Percentiles rank a stretch among this genome's conserved stretches.
Conservation (phyloP, 495 filamentous ascomycete genomes). For the Daldinia concentrica region DNA sequence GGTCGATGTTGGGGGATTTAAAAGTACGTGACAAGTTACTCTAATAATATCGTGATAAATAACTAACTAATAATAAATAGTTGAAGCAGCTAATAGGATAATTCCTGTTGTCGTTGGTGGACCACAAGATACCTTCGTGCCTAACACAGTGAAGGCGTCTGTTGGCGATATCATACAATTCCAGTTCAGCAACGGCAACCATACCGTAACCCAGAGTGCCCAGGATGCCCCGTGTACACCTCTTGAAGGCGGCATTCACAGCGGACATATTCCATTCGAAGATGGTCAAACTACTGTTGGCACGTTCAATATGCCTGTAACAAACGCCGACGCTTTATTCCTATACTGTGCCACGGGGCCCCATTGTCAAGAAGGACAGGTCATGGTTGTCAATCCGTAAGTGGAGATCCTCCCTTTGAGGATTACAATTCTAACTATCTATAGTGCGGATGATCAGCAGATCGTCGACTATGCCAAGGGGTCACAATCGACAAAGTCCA, state of each 20-base stretch:
- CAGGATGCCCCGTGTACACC: slow-evolving; percentile 62
- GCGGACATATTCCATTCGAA: slow-evolving; percentile 45
- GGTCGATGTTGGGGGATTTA: slow-evolving; percentile 16
- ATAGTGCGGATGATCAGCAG: slow-evolving; percentile 35
- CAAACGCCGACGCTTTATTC: slow-evolving; percentile 59
- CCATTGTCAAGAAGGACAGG: slow-evolving; percentile 62
- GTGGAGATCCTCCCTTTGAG: background rate
- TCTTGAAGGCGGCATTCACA: slow-evolving; percentile 45
- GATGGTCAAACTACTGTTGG: slow-evolving; percentile 50
- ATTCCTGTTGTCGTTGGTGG: slow-evolving; percentile 41
- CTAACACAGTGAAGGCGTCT: slow-evolving; percentile 52
- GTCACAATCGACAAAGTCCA: slow-evolving; percentile 8
- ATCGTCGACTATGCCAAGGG: slow-evolving; percentile 41
- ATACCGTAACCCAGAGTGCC: slow-evolving; percentile 41
- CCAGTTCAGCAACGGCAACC: slow-evolving; percentile 56
- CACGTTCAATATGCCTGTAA: slow-evolving; percentile 57
- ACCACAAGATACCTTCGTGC: slow-evolving; percentile 43
- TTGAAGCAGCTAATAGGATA: slow-evolving; percentile 31
- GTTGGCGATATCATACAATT: slow-evolving; percentile 62
- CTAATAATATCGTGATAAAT: background rate
- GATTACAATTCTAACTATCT: background rate
- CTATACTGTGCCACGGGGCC: slow-evolving; percentile 59
- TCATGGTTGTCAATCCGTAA: slow-evolving; percentile 60
- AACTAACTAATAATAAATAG: slow-evolving; percentile 19
- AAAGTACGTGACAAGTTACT: slow-evolving; percentile 3